Base-by-base conservation (phyloP, 371 early-diverging fungal species). In the Lichtheimia ornata region DNA sequence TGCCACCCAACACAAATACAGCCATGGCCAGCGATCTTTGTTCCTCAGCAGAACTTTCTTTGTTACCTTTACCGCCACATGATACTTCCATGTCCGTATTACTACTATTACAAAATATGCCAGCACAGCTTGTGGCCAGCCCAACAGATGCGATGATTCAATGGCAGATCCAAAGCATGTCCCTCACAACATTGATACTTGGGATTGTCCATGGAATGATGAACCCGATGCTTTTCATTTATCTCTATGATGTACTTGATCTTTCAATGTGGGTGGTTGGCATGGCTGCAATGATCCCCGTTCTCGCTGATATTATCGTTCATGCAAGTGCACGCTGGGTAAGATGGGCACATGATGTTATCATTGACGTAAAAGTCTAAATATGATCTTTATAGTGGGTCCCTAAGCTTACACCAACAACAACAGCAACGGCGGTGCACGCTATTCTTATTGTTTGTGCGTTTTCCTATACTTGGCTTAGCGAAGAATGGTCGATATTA, bases 151-250 rank as follows among this genome's bases (percentile, higher is more conserved):
- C 50, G 57, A 13, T 50, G 27, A 28, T 54, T 11, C 59, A 53
- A 30, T 64, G 56, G 59, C 49, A 59, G 43, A 42, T 66, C 43
- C 47, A 70, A 53, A 58, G 61, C 17, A 52, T 51, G 43, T 66
- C 72, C 1, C 42, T 77, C 0, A 55, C 62, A 2, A 28, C 72
- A 42, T 49, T 72, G 3, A 44, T 72, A n/a, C 11, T 78, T 13
- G 78, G 78, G 0, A 54, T 68, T 22, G 51, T 55, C n/a, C 45
- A 62, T 17, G 64, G 65, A 0, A 54, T 78, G 50, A 30, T 74
- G 25, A 68, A 72, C 25, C 65, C 71, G 0, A 65, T 78, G 20
- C 56, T 78, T 13, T 63, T 65, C 30, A 56, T 74, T 5, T 78
- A 71, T 62, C 52, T 73, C 2, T 61, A 67, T 30, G 54, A 59